A percentile compares a stretch with the other conserved stretches of the same genome.
phyloP scores from a whole-genome alignment of 139 green algal species.

The Dunaliella sp. region DNA sequence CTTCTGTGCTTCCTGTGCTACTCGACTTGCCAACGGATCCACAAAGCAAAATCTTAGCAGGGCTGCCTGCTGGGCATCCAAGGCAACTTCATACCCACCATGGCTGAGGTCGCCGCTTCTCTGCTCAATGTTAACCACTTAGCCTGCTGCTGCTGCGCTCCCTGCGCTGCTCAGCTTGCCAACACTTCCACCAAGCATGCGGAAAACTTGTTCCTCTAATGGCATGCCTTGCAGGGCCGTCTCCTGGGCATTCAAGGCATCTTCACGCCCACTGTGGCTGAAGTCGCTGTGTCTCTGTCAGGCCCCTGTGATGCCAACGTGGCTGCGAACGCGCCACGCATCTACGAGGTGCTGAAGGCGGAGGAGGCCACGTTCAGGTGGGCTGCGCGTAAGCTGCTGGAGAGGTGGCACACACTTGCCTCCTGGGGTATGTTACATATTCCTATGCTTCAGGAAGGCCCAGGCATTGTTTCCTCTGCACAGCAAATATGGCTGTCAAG shows the following conservation, averaged over 20 bases:
- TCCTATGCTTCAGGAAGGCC: no score
- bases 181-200: neutral
- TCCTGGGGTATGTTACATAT: no score
- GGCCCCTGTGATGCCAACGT: slow-evolving; percentile 68
- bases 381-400: no score
- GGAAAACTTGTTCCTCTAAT: neutral
- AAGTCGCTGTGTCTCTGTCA: slow-evolving; percentile 69
- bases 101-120: neutral
- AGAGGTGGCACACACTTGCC: no score
- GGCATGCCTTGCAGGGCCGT: slow-evolving; percentile 35
- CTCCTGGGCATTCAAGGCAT: slow-evolving; percentile 65
- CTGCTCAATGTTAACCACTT: neutral
- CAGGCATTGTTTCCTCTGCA: no score
- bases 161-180: neutral
- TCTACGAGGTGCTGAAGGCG: slow-evolving; percentile 69
- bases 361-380: neutral
- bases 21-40: no score
- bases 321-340: slow-evolving; percentile 43
- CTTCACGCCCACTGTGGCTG: slow-evolving; percentile 68
- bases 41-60: no score
- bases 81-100: neutral
- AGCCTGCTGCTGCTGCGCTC: no score
- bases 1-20: no score
- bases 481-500: no score
- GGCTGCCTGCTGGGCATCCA: neutral